Evolutionary conservation across 2,329 filamentous ascomycete species (phyloP), one percentile per base, ranked within the genome.

Genomic region (Alternaria atra): DNA sequence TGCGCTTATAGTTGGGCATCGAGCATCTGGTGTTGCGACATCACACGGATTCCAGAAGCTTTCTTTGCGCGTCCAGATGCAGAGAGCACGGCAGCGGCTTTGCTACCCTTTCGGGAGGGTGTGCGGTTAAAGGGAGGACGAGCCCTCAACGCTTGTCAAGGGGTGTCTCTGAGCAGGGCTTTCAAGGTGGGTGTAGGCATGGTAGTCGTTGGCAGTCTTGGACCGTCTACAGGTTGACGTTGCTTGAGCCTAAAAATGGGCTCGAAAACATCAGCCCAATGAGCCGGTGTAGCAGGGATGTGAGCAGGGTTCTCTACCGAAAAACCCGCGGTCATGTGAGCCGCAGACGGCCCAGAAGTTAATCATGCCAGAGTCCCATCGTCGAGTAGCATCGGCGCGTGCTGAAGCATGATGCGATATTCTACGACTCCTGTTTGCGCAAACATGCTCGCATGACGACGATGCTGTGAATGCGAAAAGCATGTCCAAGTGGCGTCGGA

Each of bases 241-340:
- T 76, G 71, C 61, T 74, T 72, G 72, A 65, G 68, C 65, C 75
- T 76, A 78, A 75, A 75, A 71, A 75, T 75, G 73, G 71, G 73
- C 71, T 60, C 53, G 61, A 72, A 67, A 70, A 57, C 65, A 44
- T 59, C 66, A 51, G 68, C 65, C 75, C 77, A 78, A 79, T 78
- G 69, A 77, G 59, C 58, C 60, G 59, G 67, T 51, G n/a, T 32
- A 66, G 69, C 76, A 64, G 71, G 75, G 75, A 66, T 74, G 55
- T 7, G 59, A 67, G 65, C 74, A 71, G 61, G 73, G 72, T 64
- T 72, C 47, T 15, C 48, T 59, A 57, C 69, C 64, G 66, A 65
- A 57, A 53, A 51, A 54, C 54, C 58, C 61, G 55, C 63, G 60
- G 66, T 73, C 74, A 77, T 73, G 71, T 77, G 75, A 77, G 71